Conservation (phyloP, 495 filamentous ascomycete species). For the Cenococcum geophilum region DNA sequence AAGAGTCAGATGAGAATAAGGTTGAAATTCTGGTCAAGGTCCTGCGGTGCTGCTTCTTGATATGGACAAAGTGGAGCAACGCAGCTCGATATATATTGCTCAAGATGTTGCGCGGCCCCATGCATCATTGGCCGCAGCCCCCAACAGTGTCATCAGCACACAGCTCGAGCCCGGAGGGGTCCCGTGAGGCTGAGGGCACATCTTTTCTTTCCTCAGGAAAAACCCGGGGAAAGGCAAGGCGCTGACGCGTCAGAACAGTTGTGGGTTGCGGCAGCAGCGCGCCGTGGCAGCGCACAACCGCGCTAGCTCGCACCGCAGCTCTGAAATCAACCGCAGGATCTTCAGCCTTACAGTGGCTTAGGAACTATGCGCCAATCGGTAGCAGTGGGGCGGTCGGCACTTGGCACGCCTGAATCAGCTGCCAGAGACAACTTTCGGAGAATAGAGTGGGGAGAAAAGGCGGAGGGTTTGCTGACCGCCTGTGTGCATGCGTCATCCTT, state of each 20-base stretch:
- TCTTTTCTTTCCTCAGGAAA: background rate
- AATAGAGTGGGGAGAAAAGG: constrained; percentile 26
- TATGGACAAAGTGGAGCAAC: background rate
- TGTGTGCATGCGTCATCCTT: constrained; percentile 17
- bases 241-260: constrained; percentile 12
- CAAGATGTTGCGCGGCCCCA: constrained; percentile 18
- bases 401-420: background rate
- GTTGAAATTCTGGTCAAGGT: background rate
- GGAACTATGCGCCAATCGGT: background rate
- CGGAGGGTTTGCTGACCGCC: constrained; percentile 4
- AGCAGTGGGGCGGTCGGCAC: background rate
- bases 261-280: background rate
- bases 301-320: background rate
- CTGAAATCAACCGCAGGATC: background rate
- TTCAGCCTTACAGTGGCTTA: constrained; percentile 1
- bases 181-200: constrained; percentile 17
- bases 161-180: constrained; percentile 19
- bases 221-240: background rate
- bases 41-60: background rate
- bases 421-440: constrained; percentile 12
- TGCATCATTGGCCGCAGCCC: constrained; percentile 10
- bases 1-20: background rate
- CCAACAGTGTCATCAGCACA: constrained; percentile 15
- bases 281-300: background rate
- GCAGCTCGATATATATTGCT: background rate